Evolutionary conservation across 169 alveolate species (phyloP).

Genomic region (Plasmodium gonderi): DNA sequence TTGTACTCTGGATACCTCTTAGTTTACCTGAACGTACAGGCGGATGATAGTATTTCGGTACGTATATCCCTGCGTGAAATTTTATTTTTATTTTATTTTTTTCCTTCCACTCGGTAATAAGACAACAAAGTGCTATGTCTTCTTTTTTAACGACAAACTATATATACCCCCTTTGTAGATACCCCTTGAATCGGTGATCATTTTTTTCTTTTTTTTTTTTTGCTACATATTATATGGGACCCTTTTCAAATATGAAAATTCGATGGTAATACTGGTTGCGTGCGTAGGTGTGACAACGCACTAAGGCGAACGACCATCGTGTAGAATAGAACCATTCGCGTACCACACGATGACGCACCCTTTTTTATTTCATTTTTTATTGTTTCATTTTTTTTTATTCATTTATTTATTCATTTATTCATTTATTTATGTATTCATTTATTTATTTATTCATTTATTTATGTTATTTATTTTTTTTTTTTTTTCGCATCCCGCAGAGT

Average conservation of each 20-base stretch:
- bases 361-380: background rate
- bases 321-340: too few relatives aligned
- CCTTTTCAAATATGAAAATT: constrained; percentile 37
- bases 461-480: background rate
- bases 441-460: background rate
- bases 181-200: constrained; percentile 7
- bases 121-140: background rate
- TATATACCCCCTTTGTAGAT: background rate
- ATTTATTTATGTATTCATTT: too few relatives aligned
- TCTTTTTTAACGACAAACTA: background rate
- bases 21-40: constrained; percentile 15
- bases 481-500: background rate
- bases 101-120: background rate
- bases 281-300: background rate
- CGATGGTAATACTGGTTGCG: constrained; percentile 2
- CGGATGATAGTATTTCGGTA: constrained; percentile 34
- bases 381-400: too few relatives aligned
- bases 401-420: too few relatives aligned
- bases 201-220: constrained; percentile 12
- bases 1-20: constrained; percentile 32
- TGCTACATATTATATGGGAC: constrained; percentile 8
- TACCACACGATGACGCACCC: too few relatives aligned
- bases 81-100: background rate
- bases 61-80: background rate
- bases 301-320: background rate